A percentile compares a stretch with the other conserved stretches of the same genome.
Evolutionary conservation across 2,329 filamentous ascomycete genomes (phyloP).

Genomic region (Sporothrix mexicana): DNA sequence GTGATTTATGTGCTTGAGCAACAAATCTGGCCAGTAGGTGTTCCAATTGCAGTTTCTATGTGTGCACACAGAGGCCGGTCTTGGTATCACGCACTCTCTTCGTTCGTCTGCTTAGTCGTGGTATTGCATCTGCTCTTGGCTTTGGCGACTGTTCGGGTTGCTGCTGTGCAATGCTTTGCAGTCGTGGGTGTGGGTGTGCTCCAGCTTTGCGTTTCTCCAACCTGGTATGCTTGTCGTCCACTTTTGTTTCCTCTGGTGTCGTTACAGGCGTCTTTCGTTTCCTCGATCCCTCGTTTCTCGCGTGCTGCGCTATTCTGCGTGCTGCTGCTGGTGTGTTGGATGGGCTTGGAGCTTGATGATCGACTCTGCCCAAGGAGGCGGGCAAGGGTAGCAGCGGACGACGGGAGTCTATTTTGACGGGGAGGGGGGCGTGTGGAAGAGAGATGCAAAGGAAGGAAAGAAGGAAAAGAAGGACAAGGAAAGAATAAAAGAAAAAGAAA

Average conservation of each 20-base stretch:
- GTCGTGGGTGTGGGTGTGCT: not conserved
- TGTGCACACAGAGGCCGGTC: slow-evolving; percentile 6
- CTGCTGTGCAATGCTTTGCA: slow-evolving; percentile 26
- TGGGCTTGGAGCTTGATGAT: slow-evolving; percentile 30
- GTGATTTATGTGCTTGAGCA: slow-evolving; percentile 32
- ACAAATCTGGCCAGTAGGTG: slow-evolving; percentile 23
- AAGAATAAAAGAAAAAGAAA: not conserved
- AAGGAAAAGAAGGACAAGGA: slow-evolving; percentile 16
- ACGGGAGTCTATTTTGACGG: slow-evolving; percentile 29
- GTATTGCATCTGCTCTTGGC: slow-evolving; percentile 28
- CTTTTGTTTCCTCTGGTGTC: not conserved
- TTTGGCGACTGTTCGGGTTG: slow-evolving; percentile 1
- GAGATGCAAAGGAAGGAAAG: not conserved
- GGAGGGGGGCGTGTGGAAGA: slow-evolving; percentile 17
- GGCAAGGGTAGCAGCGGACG: slow-evolving; percentile 32
- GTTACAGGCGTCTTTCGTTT: slow-evolving; percentile 17
- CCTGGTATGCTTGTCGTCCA: not conserved
- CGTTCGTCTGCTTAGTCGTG: slow-evolving; percentile 26
- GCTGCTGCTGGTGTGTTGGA: slow-evolving; percentile 15
- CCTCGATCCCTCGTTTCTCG: slow-evolving; percentile 21
- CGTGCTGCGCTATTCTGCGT: not conserved
- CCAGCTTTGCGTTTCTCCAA: not conserved
- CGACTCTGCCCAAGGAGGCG: slow-evolving; percentile 32
- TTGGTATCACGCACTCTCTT: slow-evolving; percentile 24
- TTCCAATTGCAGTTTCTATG: not conserved